Percentiles rank a stretch among this genome's conserved stretches.
Conservation (phyloP, 2,329 filamentous ascomycete species). For the Fusarium brevicatenulatum region DNA sequence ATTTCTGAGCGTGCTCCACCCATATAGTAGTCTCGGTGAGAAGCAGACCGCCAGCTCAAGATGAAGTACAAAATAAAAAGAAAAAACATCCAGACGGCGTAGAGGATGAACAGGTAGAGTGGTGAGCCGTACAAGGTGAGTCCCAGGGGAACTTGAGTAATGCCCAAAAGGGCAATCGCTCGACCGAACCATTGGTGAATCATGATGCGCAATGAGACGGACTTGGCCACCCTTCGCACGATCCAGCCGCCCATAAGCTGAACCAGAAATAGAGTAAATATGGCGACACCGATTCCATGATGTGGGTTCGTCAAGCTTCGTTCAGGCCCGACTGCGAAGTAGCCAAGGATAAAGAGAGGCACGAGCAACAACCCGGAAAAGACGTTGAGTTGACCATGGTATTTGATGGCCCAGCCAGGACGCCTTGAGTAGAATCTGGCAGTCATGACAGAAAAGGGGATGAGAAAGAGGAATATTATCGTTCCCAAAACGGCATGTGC, state of each 20-base stretch:
- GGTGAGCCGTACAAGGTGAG: conserved; percentile 94
- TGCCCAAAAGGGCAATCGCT: conserved; percentile 79
- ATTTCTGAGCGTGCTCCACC: conserved; percentile 67
- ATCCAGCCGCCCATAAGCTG: conserved; percentile 77
- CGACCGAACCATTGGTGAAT: conserved; percentile 91
- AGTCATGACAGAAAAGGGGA: conserved; percentile 78
- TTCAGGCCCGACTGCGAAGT: conserved; percentile 78
- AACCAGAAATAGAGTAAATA: conserved; percentile 77
- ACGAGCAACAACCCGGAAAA: conserved; percentile 74
- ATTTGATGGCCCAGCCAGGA: conserved; percentile 69
- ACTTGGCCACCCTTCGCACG: conserved; percentile 63
- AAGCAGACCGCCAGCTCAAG: conserved; percentile 74
- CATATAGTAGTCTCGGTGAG: conserved; percentile 64
- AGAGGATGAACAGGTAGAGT: conserved; percentile 84
- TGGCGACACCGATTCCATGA: conserved; percentile 83
- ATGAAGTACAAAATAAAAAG: conserved; percentile 82
- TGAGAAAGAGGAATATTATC: conserved; percentile 77
- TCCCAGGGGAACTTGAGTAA: conserved; percentile 88
- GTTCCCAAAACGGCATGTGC: conserved; percentile 78
- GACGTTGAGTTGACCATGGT: conserved; percentile 80
- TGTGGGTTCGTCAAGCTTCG: conserved; percentile 83
- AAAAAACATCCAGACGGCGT: conserved; percentile 78
- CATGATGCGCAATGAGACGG: conserved; percentile 64
- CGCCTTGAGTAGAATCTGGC: conserved; percentile 76
- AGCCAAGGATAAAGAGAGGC: conserved; percentile 78